phyloP scores from a whole-genome alignment of 73 alveolate species.

The Durusdinium trenchii region DNA sequence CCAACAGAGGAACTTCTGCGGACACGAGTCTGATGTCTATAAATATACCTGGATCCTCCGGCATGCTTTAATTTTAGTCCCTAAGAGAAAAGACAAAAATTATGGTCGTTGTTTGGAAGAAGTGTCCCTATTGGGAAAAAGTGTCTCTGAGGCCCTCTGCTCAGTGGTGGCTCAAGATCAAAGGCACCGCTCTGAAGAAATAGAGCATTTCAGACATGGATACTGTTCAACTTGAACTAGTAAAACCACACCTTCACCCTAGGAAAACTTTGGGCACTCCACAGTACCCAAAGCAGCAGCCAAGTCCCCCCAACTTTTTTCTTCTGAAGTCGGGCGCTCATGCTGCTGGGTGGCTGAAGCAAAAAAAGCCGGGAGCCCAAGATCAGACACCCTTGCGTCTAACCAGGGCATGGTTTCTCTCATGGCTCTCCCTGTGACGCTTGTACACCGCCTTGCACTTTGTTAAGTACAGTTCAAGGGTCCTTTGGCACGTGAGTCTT shows the following conservation, averaged over 20 bases:
- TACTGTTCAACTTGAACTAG: background rate
- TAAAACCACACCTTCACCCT: background rate
- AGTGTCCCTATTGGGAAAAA: background rate
- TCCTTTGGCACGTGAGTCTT: background rate
- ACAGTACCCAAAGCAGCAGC: background rate
- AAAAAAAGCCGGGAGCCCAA: background rate
- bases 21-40: no score
- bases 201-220: background rate
- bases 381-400: background rate
- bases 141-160: background rate
- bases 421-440: background rate
- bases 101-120: background rate
- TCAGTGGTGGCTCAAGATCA: background rate
- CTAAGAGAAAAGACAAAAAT: background rate
- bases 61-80: background rate
- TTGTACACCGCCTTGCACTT: background rate
- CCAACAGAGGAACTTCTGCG: no score
- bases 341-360: background rate
- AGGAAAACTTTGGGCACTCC: background rate
- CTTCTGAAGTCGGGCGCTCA: background rate
- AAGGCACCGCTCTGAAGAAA: background rate
- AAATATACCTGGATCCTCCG: background rate
- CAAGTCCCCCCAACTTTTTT: background rate
- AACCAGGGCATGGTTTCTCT: background rate
- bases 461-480: background rate